These are phyloP conservation scores for Ceratocystis destructans DNA, from an alignment of 2,329 filamentous ascomycete genomes.

Conservation along the genomic window DNA sequence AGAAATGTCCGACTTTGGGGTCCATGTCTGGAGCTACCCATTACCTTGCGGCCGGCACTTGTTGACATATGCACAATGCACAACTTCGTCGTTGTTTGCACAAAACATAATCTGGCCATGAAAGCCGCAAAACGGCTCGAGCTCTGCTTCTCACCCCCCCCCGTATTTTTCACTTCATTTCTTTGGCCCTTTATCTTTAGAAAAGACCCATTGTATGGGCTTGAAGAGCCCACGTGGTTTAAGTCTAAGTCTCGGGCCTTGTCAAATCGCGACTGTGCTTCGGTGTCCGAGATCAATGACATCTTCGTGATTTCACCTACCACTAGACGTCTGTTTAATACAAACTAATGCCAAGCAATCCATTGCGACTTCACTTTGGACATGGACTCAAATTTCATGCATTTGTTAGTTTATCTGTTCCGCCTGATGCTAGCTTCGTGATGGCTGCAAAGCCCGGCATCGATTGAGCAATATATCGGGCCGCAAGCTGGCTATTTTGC, in stretches of 20 bases:
- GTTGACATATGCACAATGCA: slow-evolving; percentile 2
- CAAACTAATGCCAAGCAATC: background rate
- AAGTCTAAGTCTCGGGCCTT: background rate
- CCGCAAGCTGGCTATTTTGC: too few species aligned
- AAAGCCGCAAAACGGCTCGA: background rate
- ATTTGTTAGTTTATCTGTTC: background rate
- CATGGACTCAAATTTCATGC: background rate
- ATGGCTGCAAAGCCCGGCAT: too few species aligned
- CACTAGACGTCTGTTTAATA: background rate
- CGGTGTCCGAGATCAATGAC: background rate
- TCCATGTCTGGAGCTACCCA: background rate
- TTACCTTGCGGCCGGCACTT: background rate
- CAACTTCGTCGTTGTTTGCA: background rate
- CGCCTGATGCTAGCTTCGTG: too few species aligned
- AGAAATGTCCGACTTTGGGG: too few species aligned
- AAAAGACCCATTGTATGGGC: background rate
- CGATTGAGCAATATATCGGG: too few species aligned
- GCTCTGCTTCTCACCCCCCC: background rate
- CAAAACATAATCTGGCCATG: background rate
- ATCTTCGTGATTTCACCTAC: background rate
- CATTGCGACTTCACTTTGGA: too few species aligned
- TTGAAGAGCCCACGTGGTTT: slow-evolving; percentile 6
- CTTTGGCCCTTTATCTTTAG: background rate
- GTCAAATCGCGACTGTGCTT: background rate
- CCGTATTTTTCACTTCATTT: background rate